phyloP scores from a whole-genome alignment of 2,329 filamentous ascomycete genomes.

The Hypoxylon sp. region DNA sequence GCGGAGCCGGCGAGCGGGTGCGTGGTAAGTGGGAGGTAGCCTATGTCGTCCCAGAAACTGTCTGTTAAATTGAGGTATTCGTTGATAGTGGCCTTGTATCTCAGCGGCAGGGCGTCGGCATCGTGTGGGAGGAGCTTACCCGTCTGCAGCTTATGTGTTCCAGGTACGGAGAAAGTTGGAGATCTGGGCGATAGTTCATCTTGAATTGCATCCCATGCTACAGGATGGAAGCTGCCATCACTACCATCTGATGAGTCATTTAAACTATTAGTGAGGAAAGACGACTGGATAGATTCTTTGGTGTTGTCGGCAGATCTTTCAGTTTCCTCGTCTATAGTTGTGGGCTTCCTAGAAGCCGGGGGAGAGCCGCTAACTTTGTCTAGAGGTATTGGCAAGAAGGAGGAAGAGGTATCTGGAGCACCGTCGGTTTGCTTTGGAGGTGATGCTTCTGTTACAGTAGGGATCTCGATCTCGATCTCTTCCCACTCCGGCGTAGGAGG shows the following conservation, averaged over 20 bases:
- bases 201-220: background rate
- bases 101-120: constrained; percentile 3
- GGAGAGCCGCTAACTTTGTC: too few relatives aligned
- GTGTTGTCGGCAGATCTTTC: background rate
- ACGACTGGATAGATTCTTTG: background rate
- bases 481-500: background rate
- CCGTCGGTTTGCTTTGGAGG: too few relatives aligned
- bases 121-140: constrained; percentile 46
- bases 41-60: constrained; percentile 34
- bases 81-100: constrained; percentile 20
- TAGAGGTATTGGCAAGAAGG: background rate
- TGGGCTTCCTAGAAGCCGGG: too few relatives aligned
- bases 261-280: background rate
- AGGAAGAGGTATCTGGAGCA: background rate
- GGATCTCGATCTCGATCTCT: too few relatives aligned
- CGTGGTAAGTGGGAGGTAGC: constrained; percentile 32
- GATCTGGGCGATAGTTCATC: background rate
- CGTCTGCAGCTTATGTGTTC: background rate
- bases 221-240: background rate
- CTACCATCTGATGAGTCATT: background rate
- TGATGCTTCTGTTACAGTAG: too few relatives aligned
- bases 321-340: background rate
- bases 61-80: background rate
- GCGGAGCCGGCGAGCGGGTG: constrained; percentile 22
- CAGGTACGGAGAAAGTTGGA: background rate